phyloP scores from a whole-genome alignment of 2,329 filamentous ascomycete genomes.

The Cladosporium sp. region DNA sequence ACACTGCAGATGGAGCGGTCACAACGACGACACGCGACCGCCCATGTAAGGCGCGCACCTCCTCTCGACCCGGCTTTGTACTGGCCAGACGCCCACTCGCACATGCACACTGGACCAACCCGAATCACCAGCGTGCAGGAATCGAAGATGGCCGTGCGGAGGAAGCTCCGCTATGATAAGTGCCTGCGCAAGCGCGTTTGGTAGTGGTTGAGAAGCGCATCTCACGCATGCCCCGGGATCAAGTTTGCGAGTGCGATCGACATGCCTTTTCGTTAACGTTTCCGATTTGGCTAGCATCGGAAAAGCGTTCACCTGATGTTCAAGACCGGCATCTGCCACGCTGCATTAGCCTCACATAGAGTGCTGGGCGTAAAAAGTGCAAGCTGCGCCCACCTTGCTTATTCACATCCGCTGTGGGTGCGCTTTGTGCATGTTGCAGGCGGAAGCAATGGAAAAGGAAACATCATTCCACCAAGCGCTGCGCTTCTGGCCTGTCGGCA shows the following conservation, averaged over 20 bases:
- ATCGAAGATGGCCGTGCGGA: conserved; percentile 4
- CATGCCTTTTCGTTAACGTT: conserved; percentile 3
- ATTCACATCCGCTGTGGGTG: background rate
- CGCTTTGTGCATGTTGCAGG: background rate
- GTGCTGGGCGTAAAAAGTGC: background rate
- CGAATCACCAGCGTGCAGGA: background rate
- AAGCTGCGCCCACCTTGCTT: background rate
- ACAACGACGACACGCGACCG: conserved; percentile 10
- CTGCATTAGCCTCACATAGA: background rate
- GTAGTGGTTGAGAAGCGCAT: background rate
- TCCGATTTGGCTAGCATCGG: conserved; percentile 3
- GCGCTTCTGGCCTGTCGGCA: background rate
- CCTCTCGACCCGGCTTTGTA: background rate
- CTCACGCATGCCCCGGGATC: background rate
- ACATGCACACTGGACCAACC: background rate
- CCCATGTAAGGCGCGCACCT: background rate
- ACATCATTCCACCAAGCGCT: background rate
- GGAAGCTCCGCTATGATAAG: background rate
- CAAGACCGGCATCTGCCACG: conserved; percentile 1
- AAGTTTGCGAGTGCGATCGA: conserved; percentile 7
- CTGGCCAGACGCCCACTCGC: background rate
- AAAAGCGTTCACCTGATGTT: conserved; percentile 1
- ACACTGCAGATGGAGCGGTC: conserved; percentile 6
- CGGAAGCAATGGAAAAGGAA: background rate
- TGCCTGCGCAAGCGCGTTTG: conserved; percentile 9